These are phyloP conservation scores for Yamadazyma nakazawae DNA, from an alignment of 805 yeast species.

Conservation along the genomic window DNA sequence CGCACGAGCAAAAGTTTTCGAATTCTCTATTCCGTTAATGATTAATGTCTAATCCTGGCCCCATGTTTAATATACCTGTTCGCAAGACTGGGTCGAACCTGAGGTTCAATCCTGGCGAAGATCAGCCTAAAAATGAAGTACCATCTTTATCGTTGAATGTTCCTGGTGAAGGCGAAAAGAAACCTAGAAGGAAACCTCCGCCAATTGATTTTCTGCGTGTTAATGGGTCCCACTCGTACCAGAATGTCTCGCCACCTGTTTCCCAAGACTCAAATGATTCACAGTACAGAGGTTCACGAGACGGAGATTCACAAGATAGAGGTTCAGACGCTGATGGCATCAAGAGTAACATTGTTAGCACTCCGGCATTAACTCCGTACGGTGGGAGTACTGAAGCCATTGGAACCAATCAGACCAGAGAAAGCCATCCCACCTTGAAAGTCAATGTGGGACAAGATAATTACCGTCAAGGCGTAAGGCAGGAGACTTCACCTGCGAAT, in stretches of 20 bases:
- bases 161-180: slow-evolving; percentile 5
- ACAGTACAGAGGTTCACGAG: not conserved
- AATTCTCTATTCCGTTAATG: not conserved
- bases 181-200: slow-evolving; percentile 35
- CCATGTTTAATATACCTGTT: slow-evolving; percentile 7
- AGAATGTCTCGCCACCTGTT: slow-evolving; percentile 1
- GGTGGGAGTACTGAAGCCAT: not conserved
- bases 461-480: not conserved
- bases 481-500: not conserved
- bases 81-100: slow-evolving; percentile 2
- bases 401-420: not conserved
- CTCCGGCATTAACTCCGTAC: not conserved
- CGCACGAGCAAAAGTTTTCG: not conserved
- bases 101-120: not conserved
- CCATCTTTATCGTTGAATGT: not conserved
- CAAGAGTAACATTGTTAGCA: not conserved
- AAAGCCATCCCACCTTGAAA: not conserved
- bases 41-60: slow-evolving; percentile 9
- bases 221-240: slow-evolving; percentile 22
- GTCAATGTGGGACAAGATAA: not conserved
- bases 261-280: slow-evolving; percentile 2
- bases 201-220: slow-evolving; percentile 40
- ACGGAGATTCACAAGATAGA: not conserved
- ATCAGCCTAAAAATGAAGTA: not conserved
- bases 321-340: not conserved